Evolutionary conservation across 768 basidiomycete genomes (phyloP).

Genomic region (Boletus rubroflammeus): DNA sequence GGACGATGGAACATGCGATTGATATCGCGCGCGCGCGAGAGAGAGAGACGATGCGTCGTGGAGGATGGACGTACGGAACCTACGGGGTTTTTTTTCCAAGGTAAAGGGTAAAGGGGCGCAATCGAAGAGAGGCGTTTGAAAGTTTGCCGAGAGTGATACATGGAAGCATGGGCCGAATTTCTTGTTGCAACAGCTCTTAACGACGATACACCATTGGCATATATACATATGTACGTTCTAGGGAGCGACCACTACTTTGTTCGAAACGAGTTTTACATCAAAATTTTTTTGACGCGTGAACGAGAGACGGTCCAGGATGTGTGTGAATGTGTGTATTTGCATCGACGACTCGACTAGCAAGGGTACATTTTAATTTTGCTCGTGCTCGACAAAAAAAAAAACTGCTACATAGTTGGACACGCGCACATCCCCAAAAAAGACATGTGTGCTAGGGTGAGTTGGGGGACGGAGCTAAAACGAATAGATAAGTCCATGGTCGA

Average conservation of each 20-base stretch:
- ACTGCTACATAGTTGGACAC: not conserved
- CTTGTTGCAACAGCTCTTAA: not conserved
- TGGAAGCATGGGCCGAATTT: no score
- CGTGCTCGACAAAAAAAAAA: not conserved
- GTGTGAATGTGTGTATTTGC: not conserved
- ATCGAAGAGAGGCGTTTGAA: not conserved
- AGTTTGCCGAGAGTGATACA: not conserved
- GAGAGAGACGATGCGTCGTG: not conserved
- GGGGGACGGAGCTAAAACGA: not conserved
- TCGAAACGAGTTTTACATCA: not conserved
- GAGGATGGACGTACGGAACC: not conserved
- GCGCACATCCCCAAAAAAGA: no score
- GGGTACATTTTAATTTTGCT: not conserved
- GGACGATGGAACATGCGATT: conserved; percentile 33
- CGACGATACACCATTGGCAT: not conserved
- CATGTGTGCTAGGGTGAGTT: not conserved
- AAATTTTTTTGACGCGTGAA: not conserved
- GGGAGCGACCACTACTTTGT: not conserved
- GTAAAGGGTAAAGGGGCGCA: no score
- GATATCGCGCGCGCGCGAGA: not conserved
- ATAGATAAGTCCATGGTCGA: conserved; percentile 21
- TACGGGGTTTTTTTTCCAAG: no score
- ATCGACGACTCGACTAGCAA: not conserved
- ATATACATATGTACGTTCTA: not conserved
- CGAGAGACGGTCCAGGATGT: not conserved